Evolutionary conservation across 805 yeast species (phyloP).

Genomic region (Barnettozyma pratensis): DNA sequence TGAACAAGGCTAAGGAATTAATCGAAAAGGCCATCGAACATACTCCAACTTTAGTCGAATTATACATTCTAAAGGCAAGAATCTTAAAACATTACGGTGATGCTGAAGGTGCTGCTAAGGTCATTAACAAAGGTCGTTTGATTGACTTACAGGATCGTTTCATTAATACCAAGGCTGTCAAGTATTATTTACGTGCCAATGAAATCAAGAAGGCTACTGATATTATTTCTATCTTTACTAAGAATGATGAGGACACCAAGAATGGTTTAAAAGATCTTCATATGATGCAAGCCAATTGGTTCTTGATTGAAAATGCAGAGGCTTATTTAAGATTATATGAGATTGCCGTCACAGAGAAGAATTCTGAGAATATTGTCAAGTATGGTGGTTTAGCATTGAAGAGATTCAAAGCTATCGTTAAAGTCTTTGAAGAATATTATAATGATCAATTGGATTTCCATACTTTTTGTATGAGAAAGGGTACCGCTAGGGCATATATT

Average conservation of each 20-base stretch:
- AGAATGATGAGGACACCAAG: conserved; percentile 63
- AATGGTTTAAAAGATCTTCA: conserved; percentile 86
- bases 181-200: conserved; percentile 76
- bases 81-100: conserved; percentile 70
- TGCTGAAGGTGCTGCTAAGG: conserved; percentile 52
- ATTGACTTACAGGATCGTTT: conserved; percentile 88
- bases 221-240: conserved; percentile 74
- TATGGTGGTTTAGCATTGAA: conserved; percentile 73
- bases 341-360: conserved; percentile 33
- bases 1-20: conserved; percentile 46
- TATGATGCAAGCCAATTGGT: conserved; percentile 90
- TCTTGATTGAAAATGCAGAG: conserved; percentile 78
- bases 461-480: conserved; percentile 83
- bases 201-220: conserved; percentile 69
- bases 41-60: conserved; percentile 82
- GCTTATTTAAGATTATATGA: conserved; percentile 63
- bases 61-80: conserved; percentile 75
- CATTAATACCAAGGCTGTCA: conserved; percentile 81
- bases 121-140: conserved; percentile 65
- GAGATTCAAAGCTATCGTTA: conserved; percentile 62
- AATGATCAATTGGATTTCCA: conserved; percentile 95
- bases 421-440: conserved; percentile 63
- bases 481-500: conserved; percentile 80
- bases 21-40: conserved; percentile 62
- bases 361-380: conserved; percentile 34